Evolutionary conservation across 164 flowering plant genomes (phyloP), one percentile per base, ranked within the genome.

Genomic region (Aristolochia californica): DNA sequence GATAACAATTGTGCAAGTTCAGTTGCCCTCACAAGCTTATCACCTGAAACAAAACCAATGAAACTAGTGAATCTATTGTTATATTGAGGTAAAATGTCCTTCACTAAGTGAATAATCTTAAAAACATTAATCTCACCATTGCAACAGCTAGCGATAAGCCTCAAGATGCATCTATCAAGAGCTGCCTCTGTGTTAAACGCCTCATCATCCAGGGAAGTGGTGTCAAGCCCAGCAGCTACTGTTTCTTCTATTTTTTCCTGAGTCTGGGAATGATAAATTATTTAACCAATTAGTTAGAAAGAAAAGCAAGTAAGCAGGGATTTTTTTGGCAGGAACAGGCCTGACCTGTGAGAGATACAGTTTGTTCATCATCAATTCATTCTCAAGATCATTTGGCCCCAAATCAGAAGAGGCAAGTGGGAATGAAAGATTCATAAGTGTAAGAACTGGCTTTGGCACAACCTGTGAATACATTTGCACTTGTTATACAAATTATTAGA

Each of bases 321-420:
- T 20, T 49, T 21, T 43, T 45, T 30, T n/a, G 59, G 34, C 10
- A 21, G 49, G 26, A 55, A 62, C 21, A 22, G 16, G 27, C 38
- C 20, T 17, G 55, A 86, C 99, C 99, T 82, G 79, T 30, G 70
- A 72, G 38, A 94, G 84, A 68, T 72, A 76, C 69, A 82, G 69
- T 77, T 68, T 77, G 56, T 64, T 82, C 73, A 88, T 24, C 17
- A 94, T 83, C 59, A 90, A 86, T 76, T 94, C 97, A 61, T 90
- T 90, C 74, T 90, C 97, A 64, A 88, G 89, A 60, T 70, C 67
- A 45, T 81, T 82, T 25, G 91, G 87, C 72, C 96, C 97, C 25
- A 94, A 77, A 76, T 94, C 99, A 69, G 99, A 94, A 20, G 94
- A 76, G 48, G 94, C 94, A 52, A 94, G 81, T 61, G 96, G 99